Base-by-base conservation (phyloP, 352 stramenopile genomes). In the Pythium folliculosum region DNA sequence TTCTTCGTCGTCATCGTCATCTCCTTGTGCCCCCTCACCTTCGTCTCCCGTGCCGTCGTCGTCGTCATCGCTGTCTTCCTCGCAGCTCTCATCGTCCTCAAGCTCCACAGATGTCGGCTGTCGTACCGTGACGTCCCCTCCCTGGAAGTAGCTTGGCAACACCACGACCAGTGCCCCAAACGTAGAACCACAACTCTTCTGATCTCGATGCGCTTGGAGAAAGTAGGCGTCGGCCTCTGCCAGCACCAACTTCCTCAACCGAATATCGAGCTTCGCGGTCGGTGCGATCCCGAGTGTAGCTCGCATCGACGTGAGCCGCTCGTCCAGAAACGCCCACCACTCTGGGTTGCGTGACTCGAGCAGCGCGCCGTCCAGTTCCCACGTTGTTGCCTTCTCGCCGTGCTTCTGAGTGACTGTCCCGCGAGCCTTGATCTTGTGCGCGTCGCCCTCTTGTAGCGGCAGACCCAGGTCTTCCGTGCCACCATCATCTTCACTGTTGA, bases 171-270 rank as follows among this genome's bases (percentile, higher is more conserved):
- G 53, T 1, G 72, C 79, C 0, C 72, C 77, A 32, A 84, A 78
- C n/a, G n/a, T n/a, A 75, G n/a, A 30, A 40, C 78, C 72, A 53
- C 82, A 80, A 67, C 80, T 72, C 45, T 66, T 81, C 38, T 82
- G 72, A 23, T 76, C 63, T 60, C 82, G 9, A 17, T 10, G 50
- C 6, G 23, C 16, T 9, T 57, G n/a, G n/a, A n/a, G 12, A 3
- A 57, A 16, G 1, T 19, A 27, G 7, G 23, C 30, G 2, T 69
- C 22, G 38, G 56, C 35, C 66, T 32, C 50, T 81, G 82, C 62
- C n/a, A 82, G 40, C 3, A 84, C 65, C 59, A 84, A 32, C 60
- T 80, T 84, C 69, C 80, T 80, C 38, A 78, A 44, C 48, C 57
- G 47, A 21, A 58, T 37, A 0, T 60, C 25, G 23, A 62, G 21